phyloP scores from a whole-genome alignment of 2,329 filamentous ascomycete genomes.

The Tolypocladium ophioglossoides region DNA sequence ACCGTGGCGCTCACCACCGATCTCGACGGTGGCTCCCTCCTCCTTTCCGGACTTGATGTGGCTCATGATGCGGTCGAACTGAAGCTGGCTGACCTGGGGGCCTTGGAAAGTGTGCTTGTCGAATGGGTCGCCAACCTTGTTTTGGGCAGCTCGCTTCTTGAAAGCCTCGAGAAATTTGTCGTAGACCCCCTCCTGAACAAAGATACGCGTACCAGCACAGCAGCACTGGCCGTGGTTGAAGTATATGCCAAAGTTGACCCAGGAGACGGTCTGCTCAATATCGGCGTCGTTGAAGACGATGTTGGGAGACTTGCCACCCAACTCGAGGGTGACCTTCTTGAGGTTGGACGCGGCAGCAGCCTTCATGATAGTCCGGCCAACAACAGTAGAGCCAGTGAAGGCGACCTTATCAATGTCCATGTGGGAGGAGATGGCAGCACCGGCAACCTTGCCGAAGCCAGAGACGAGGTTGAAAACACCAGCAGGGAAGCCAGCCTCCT shows the following conservation, averaged over 20 bases:
- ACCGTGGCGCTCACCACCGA: constrained; percentile 43
- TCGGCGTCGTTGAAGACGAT: constrained; percentile 71
- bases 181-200: constrained; percentile 79
- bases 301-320: constrained; percentile 73
- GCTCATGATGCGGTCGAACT: constrained; percentile 83
- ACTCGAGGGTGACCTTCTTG: constrained; percentile 74
- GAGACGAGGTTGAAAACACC: constrained; percentile 71
- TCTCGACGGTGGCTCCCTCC: constrained; percentile 52
- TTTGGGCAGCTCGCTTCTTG: constrained; percentile 63
- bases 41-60: constrained; percentile 60
- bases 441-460: constrained; percentile 68
- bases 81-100: constrained; percentile 73
- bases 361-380: constrained; percentile 72
- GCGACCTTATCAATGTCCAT: constrained; percentile 78
- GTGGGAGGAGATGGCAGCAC: constrained; percentile 65
- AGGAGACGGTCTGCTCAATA: constrained; percentile 65
- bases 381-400: constrained; percentile 67
- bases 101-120: constrained; percentile 73
- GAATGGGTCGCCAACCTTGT: constrained; percentile 80
- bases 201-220: constrained; percentile 73
- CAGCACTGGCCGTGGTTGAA: constrained; percentile 56
- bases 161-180: constrained; percentile 77
- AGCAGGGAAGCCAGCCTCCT: constrained; percentile 69
- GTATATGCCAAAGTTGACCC: constrained; percentile 65
- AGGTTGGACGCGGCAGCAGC: constrained; percentile 66